Base-by-base conservation (phyloP, 345 rosid genomes). In the Linum tenue region DNA sequence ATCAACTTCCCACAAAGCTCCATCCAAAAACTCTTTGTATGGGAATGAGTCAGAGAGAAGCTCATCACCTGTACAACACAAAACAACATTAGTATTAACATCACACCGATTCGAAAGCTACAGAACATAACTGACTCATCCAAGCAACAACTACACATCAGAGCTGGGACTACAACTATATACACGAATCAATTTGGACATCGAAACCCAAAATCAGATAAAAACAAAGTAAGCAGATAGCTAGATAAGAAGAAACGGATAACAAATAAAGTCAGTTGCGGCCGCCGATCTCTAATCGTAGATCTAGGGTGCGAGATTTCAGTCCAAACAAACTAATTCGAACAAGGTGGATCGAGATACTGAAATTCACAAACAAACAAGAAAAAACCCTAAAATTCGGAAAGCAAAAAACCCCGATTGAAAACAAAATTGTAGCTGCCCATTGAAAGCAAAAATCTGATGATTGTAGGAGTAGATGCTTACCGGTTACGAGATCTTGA, bases 41-140 rank as follows among this genome's bases (percentile, higher is more conserved):
- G 83, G 85, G 74, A 90, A 94, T 4, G 99, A 94, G 81, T 94
- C 99, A 1, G 95, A 90, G 65, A 94, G 87, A 73, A 94, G 99
- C 83, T 94, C 97, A 60, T 91, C 97, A 72, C 86, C 71, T 68
- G 17, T 39, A 60, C 39, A 5, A 37, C 11, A 37, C 16, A 17
- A 48, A 48, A 48, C 53, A 48, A 44, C 11, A 44, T 44, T 44
- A 44, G 11, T 44, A 44, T 44, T 22, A 57, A 57, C 1, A 8
- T 17, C 58, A 38, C 36, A 56, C n/a, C 5, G 16, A 3, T 17
- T 17, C 0, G n/a, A 14, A 15, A 43, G 4, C 53, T 48, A 48
- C 37, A 38, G 31, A n/a, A 64, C 37, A 63, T 35, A 39, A 1
- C 12, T 5, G 50, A 58, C 10, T 37, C 5, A 2, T 61, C 9